Percentiles rank a stretch among this genome's conserved stretches.
Conservation (phyloP, 2,329 filamentous ascomycete genomes). For the Corniculantispora saksenae region DNA sequence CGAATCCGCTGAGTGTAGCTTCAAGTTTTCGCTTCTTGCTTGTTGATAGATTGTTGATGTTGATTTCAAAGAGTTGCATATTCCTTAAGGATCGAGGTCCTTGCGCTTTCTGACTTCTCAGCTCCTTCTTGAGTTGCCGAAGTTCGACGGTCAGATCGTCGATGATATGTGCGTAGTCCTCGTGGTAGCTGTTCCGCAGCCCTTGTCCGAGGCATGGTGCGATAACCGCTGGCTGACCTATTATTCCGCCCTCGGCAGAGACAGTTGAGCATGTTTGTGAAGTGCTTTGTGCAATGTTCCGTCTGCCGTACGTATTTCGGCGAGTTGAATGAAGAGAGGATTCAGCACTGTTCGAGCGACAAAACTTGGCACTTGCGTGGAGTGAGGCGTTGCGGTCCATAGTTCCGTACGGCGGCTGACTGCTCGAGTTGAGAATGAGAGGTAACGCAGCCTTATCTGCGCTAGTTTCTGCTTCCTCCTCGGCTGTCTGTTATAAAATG, state of each 20-base stretch:
- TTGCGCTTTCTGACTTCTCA: conserved; percentile 56
- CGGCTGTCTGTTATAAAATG: neutral
- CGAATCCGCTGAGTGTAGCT: neutral
- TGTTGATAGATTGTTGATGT: neutral
- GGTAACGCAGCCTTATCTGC: no score
- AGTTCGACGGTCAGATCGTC: conserved; percentile 79
- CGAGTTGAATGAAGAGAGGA: neutral
- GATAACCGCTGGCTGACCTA: neutral
- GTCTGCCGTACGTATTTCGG: neutral
- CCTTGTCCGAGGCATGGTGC: neutral
- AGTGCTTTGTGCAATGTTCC: neutral
- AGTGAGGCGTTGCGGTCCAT: neutral
- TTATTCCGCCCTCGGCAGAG: neutral
- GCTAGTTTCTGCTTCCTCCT: no score
- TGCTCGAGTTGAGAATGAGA: neutral
- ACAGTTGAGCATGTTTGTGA: neutral
- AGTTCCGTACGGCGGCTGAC: neutral
- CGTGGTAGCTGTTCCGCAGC: conserved; percentile 53
- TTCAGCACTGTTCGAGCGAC: no score
- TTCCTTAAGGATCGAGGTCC: neutral
- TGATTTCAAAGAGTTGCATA: neutral
- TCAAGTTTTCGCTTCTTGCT: neutral
- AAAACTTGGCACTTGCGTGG: neutral
- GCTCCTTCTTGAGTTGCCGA: conserved; percentile 66
- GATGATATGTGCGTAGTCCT: conserved; percentile 73